These are phyloP conservation scores for Phialophora verrucosa DNA, from an alignment of 2,329 filamentous ascomycete species.

Conservation along the genomic window DNA sequence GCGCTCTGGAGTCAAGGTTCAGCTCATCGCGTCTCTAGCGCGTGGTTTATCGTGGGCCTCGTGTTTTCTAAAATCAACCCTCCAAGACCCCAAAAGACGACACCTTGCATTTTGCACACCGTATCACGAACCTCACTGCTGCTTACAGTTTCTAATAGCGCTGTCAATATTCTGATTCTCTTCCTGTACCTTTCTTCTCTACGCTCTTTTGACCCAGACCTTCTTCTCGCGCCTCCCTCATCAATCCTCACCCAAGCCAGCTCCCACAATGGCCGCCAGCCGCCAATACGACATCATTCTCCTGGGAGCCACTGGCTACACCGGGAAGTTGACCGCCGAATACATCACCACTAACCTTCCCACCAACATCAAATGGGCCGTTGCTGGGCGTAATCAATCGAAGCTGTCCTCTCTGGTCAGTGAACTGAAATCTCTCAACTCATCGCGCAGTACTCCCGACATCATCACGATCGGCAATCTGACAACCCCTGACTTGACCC, in stretches of 20 bases:
- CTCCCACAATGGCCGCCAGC: slow-evolving; percentile 47
- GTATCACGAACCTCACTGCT: slow-evolving; percentile 17
- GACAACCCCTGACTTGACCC: slow-evolving; percentile 56
- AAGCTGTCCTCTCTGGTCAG: slow-evolving; percentile 74
- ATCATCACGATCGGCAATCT: slow-evolving; percentile 46
- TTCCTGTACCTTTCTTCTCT: slow-evolving; percentile 22
- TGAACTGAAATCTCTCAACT: slow-evolving; percentile 69
- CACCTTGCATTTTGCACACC: slow-evolving; percentile 19
- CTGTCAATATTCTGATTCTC: slow-evolving; percentile 13
- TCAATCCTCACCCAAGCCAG: not conserved
- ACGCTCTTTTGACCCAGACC: slow-evolving; percentile 16
- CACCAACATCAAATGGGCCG: slow-evolving; percentile 81
- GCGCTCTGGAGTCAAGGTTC: slow-evolving; percentile 6
- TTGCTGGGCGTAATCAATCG: slow-evolving; percentile 78
- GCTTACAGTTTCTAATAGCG: slow-evolving; percentile 9
- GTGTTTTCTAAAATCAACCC: slow-evolving; percentile 6
- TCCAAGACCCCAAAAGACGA: slow-evolving; percentile 18
- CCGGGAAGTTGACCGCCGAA: slow-evolving; percentile 76
- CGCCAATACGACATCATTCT: slow-evolving; percentile 69
- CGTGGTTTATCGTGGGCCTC: not conserved
- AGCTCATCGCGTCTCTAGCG: slow-evolving; percentile 20
- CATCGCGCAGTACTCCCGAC: slow-evolving; percentile 74
- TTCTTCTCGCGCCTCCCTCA: not conserved
- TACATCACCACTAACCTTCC: slow-evolving; percentile 74
- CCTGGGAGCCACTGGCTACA: slow-evolving; percentile 78